phyloP scores from a whole-genome alignment of 148 eudicot species.

The Rhododendron griersonianum region DNA sequence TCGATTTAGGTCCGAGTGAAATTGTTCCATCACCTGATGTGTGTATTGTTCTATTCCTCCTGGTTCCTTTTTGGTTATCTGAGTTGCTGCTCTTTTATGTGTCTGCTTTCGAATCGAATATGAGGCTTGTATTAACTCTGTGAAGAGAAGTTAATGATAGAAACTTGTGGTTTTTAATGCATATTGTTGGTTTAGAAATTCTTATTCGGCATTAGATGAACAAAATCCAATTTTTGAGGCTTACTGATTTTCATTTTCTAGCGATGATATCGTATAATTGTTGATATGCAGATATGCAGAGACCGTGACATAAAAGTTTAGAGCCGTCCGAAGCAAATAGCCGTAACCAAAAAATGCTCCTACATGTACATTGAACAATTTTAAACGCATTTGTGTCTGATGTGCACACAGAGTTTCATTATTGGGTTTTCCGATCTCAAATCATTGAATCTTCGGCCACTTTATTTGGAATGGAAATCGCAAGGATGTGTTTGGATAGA shows the following conservation, averaged over 20 bases:
- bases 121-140: background rate
- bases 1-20: background rate
- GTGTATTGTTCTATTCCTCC: background rate
- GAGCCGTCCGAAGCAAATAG: background rate
- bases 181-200: background rate
- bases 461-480: background rate
- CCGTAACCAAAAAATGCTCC: background rate
- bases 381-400: background rate
- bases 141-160: background rate
- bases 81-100: background rate
- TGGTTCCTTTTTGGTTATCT: background rate
- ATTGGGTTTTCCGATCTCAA: background rate
- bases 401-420: background rate
- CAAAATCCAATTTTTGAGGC: no score
- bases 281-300: background rate
- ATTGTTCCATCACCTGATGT: background rate
- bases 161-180: background rate
- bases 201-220: background rate
- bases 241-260: background rate
- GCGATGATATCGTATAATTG: background rate
- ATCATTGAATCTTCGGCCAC: background rate
- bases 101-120: background rate
- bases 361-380: background rate
- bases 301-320: background rate
- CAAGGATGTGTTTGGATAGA: background rate